Evolutionary conservation across 2,329 filamentous ascomycete species (phyloP).

Genomic region (Pseudocercospora crystallina): DNA sequence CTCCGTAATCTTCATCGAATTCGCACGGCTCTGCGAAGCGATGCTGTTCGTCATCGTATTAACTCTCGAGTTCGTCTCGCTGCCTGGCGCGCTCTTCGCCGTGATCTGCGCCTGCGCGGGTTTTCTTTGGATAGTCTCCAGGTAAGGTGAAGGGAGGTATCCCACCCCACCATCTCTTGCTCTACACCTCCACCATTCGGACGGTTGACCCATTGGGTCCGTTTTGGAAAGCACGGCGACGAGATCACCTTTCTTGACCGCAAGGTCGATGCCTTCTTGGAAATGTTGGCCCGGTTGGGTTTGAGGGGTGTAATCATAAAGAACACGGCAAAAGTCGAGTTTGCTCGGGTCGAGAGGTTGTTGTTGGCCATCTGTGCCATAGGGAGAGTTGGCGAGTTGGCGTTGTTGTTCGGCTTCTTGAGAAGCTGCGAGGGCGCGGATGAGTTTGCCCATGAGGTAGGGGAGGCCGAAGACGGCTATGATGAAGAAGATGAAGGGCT

Average conservation of each 20-base stretch:
- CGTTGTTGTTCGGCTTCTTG: conserved; percentile 79
- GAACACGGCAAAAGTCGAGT: conserved; percentile 90
- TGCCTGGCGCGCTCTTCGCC: conserved; percentile 44
- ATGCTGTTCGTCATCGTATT: conserved; percentile 54
- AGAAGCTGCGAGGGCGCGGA: conserved; percentile 75
- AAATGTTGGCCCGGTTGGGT: conserved; percentile 48
- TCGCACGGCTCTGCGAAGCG: conserved; percentile 39
- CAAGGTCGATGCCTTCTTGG: conserved; percentile 74
- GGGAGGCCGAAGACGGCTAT: conserved; percentile 92
- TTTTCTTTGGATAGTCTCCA: conserved; percentile 70
- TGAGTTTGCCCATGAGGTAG: conserved; percentile 96
- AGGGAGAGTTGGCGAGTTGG: conserved; percentile 53
- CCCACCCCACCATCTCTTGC: conserved; percentile 86
- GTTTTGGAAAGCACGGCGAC: conserved; percentile 91
- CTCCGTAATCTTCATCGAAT: conserved; percentile 49
- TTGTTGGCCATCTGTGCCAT: conserved; percentile 44
- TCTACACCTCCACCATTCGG: conserved; percentile 96
- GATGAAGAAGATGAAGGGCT: conserved; percentile 94
- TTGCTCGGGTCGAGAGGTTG: conserved; percentile 77
- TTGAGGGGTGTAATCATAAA: conserved; percentile 92
- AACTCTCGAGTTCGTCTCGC: conserved; percentile 49
- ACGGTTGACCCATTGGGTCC: conserved; percentile 86
- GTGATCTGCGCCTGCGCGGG: conserved; percentile 48
- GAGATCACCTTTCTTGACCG: conserved; percentile 91
- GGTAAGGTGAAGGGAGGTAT: conserved; percentile 86